Base-by-base conservation (phyloP, 169 alveolate species). In the Plasmodium ovale region DNA sequence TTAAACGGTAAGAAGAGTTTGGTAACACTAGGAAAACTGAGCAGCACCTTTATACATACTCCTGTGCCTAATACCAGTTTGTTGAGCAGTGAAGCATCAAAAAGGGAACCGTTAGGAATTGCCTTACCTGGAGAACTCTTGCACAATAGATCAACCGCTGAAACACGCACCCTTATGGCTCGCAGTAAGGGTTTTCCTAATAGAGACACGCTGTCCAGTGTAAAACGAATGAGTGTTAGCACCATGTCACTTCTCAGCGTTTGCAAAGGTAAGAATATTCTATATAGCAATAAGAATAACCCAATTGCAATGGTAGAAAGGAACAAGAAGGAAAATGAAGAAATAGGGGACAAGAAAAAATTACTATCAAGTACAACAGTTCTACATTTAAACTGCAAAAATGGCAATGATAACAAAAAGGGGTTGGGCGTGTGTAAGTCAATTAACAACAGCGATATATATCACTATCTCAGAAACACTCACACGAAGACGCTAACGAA, bases 371-470 rank as follows among this genome's bases (percentile, higher is more conserved):
- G 29, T 12, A 25, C 9, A 7, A 47, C 2, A 0, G 5, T 59
- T 29, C n/a, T 60, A 23, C n/a, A 60, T 60, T 29, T 29, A 29
- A 33, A 23, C 31, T 29, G 39, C 10, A 60, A 60, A 25, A 27
- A 49, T 60, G n/a, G 33, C 19, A 6, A 62, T 16, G 42, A 35
- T 31, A 39, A 60, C 23, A 47, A 51, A 44, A 74, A 44, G 5
- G 73, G 33, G 12, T 37, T 74, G 29, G 27, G 33, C 14, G 16
- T n/a, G 10, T 74, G 88, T 37, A 74, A 60, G 42, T 74, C 88
- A 9, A 42, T 74, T 59, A 39, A 53, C 23, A 79, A 79, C 56
- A 65, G 82, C 65, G 69, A 64, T 21, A 64, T 79, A 64, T 79
- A 51, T 68, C 47, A 79, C 64, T 62, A 79, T 53, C 27, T 79